Evolutionary conservation across 441 rosid species (phyloP).

Genomic region (Erodium texanum): DNA sequence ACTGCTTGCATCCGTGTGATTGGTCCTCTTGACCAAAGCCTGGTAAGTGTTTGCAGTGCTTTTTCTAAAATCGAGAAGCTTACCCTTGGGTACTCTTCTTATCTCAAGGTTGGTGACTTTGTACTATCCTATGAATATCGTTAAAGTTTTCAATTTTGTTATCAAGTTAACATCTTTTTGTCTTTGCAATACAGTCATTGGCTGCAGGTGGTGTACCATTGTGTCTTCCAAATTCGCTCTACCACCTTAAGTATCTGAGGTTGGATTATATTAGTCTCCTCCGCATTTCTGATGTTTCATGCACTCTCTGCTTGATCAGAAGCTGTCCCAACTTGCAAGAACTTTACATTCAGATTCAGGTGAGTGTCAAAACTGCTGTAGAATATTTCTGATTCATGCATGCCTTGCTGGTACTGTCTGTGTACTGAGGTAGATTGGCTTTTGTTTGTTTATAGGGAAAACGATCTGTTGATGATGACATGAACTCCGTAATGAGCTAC

Average conservation of each 20-base stretch:
- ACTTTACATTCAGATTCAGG: background rate
- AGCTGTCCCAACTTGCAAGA: conserved; percentile 1
- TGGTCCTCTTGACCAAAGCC: background rate
- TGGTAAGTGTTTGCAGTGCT: background rate
- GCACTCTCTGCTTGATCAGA: conserved; percentile 3
- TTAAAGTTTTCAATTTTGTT: background rate
- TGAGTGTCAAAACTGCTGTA: background rate
- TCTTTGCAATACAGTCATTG: background rate
- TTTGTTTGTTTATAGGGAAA: background rate
- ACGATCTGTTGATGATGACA: background rate
- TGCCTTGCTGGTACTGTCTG: background rate
- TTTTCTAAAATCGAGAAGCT: background rate
- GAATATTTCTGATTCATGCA: background rate
- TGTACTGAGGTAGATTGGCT: background rate
- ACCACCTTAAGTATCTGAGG: background rate
- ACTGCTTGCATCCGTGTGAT: background rate
- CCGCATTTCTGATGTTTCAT: background rate
- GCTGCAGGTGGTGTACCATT: background rate
- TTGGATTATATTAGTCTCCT: background rate
- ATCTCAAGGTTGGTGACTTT: background rate
- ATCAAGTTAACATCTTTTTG: background rate
- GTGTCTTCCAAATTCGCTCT: background rate
- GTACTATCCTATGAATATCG: background rate
- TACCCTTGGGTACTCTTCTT: background rate
- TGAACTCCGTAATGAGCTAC: background rate